These are phyloP conservation scores for Coemansia brasiliensis DNA, from an alignment of 192 early-diverging fungal genomes.

Conservation along the genomic window DNA sequence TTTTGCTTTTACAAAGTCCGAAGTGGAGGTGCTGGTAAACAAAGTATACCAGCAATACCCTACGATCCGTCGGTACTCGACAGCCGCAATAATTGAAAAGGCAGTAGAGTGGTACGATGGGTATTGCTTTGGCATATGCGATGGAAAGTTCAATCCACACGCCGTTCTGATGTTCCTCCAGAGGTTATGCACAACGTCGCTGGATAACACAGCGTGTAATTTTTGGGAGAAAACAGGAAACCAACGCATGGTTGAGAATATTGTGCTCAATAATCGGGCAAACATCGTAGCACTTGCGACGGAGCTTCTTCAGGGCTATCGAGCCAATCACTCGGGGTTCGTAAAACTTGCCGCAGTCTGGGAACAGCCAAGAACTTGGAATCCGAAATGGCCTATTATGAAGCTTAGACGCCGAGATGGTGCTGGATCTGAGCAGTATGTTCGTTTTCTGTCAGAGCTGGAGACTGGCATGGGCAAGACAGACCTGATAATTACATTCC, in stretches of 20 bases:
- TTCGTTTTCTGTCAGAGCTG: too few species aligned
- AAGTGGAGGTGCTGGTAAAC: not conserved
- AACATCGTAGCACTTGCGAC: not conserved
- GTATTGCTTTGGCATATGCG: not conserved
- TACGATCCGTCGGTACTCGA: not conserved
- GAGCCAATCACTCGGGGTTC: not conserved
- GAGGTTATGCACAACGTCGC: not conserved
- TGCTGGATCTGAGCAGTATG: too few species aligned
- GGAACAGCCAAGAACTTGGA: not conserved
- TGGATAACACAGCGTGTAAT: not conserved
- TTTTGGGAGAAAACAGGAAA: not conserved
- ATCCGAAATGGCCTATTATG: not conserved
- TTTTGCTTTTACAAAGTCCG: not conserved
- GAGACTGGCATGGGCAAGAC: too few species aligned
- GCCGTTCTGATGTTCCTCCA: not conserved
- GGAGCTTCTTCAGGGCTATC: not conserved
- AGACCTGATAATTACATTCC: too few species aligned
- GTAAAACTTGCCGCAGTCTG: not conserved
- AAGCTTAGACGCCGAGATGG: too few species aligned
- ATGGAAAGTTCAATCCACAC: conserved; percentile 9
- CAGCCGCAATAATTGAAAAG: not conserved
- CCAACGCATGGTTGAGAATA: not conserved
- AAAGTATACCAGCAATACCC: not conserved
- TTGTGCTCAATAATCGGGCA: not conserved
- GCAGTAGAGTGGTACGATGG: conserved; percentile 16